phyloP scores from a whole-genome alignment of 768 basidiomycete species.

The Rhizopogon sp. region DNA sequence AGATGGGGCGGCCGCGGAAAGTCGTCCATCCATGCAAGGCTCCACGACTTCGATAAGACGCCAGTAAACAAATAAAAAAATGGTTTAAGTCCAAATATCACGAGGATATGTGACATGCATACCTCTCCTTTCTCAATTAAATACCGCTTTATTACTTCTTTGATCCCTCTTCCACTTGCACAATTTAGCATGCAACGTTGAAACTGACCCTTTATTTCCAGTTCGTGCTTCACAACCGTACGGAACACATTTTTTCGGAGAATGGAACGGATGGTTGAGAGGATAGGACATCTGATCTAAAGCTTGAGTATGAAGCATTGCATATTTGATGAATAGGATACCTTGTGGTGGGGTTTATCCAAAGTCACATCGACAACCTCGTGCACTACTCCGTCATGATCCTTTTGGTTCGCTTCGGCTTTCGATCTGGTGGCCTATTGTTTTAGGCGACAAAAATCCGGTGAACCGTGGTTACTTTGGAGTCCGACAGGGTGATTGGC shows the following conservation, averaged over 20 bases:
- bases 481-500: not conserved
- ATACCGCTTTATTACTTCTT: not conserved
- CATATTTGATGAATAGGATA: not conserved
- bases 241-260: not conserved
- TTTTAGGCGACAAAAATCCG: not conserved
- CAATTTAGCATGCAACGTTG: too few species aligned
- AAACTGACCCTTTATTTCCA: too few species aligned
- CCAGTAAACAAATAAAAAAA: not conserved
- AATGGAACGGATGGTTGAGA: too few species aligned
- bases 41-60: too few species aligned
- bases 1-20: not conserved
- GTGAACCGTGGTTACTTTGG: not conserved
- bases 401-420: slow-evolving; percentile 13
- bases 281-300: not conserved
- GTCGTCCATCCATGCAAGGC: not conserved
- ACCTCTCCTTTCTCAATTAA: not conserved
- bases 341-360: not conserved
- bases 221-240: too few species aligned
- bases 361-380: not conserved
- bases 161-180: not conserved
- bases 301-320: not conserved
- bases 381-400: too few species aligned
- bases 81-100: not conserved
- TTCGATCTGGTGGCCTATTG: slow-evolving; percentile 1
- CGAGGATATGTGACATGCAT: not conserved